These are phyloP conservation scores for Urostyla sp. DNA, from an alignment of 73 alveolate species.

Conservation along the genomic window DNA sequence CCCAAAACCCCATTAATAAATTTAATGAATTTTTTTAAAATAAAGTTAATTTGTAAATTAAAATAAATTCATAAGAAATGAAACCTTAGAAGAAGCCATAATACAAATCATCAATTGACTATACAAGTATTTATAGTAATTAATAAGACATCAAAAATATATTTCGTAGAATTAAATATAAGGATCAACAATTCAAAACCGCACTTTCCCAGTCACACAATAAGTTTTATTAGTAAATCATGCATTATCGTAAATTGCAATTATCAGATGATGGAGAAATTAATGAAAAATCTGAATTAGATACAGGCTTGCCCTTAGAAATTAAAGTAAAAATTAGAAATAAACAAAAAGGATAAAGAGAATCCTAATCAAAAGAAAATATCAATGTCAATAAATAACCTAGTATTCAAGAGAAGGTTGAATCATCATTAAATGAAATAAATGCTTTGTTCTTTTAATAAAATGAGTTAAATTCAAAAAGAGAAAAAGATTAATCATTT, in stretches of 20 bases:
- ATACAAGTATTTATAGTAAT: constrained; percentile 4
- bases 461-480: too few relatives aligned
- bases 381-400: too few relatives aligned
- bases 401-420: too few relatives aligned
- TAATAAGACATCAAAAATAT: constrained; percentile 51
- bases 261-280: constrained; percentile 15
- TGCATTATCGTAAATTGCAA: constrained; percentile 19
- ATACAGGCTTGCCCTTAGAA: neutral
- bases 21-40: too few relatives aligned
- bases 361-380: too few relatives aligned
- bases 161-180: constrained; percentile 36
- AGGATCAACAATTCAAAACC: constrained; percentile 44
- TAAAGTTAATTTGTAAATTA: neutral
- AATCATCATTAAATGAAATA: too few relatives aligned
- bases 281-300: neutral
- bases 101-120: constrained; percentile 29
- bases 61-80: too few relatives aligned
- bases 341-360: too few relatives aligned
- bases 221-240: constrained; percentile 52
- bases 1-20: neutral
- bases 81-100: neutral
- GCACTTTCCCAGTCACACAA: constrained; percentile 44
- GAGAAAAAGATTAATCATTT: neutral
- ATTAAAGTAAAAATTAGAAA: neutral
- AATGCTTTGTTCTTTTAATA: too few relatives aligned